These are phyloP conservation scores for Cutaneotrichosporon sp. DNA, from an alignment of 1,284 basidiomycete species.

Conservation along the genomic window DNA sequence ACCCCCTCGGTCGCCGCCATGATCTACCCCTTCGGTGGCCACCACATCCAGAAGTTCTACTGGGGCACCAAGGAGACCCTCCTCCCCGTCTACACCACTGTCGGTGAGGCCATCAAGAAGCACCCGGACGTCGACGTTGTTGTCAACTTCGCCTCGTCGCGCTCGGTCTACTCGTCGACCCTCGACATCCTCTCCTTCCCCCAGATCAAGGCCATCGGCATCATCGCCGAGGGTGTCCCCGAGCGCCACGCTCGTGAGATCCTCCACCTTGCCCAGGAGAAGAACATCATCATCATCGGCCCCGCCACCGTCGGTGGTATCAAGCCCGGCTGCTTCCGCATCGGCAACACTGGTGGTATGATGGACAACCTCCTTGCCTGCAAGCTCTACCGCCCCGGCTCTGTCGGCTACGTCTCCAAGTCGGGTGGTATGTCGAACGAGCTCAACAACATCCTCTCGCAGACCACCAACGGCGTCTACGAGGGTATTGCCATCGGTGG, in stretches of 20 bases:
- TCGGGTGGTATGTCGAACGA: slow-evolving; percentile 99
- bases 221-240: slow-evolving; percentile 98
- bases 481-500: slow-evolving; percentile 99
- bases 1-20: slow-evolving; percentile 97
- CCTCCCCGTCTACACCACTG: slow-evolving; percentile 92
- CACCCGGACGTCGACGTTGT: slow-evolving; percentile 96
- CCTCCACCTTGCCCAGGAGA: slow-evolving; percentile 81
- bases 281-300: slow-evolving; percentile 92
- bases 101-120: slow-evolving; percentile 90
- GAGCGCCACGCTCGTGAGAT: slow-evolving; percentile 97
- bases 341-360: slow-evolving; percentile 99
- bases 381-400: slow-evolving; percentile 97
- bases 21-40: slow-evolving; percentile 99
- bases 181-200: slow-evolving; percentile 79
- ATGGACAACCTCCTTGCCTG: slow-evolving; percentile 99
- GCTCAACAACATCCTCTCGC: slow-evolving; percentile 98
- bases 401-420: slow-evolving; percentile 98
- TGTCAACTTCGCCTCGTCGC: slow-evolving; percentile 96
- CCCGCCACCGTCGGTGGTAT: slow-evolving; percentile 99
- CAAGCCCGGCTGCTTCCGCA: slow-evolving; percentile 99
- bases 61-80: slow-evolving; percentile 99
- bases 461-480: slow-evolving; percentile 97
- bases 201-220: slow-evolving; percentile 79
- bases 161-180: slow-evolving; percentile 92
- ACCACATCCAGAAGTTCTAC: slow-evolving; percentile 99